Base-by-base conservation (phyloP, 1,284 basidiomycete genomes). In the Sanghuangporus weigelae region DNA sequence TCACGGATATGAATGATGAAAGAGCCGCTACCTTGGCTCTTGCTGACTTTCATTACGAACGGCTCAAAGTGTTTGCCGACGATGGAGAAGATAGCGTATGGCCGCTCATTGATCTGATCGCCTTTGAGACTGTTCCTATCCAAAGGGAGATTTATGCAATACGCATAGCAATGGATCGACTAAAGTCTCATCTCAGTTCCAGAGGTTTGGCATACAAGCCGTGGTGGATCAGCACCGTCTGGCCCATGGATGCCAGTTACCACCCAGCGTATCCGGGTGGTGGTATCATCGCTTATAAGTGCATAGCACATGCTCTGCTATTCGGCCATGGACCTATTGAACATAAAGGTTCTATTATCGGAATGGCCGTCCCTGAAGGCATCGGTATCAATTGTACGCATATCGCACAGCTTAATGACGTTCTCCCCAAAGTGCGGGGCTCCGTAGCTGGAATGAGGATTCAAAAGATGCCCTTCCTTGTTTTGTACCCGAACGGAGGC, bases 111-210 rank as follows among this genome's bases (percentile, higher is more conserved):
- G 84, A 88, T 62, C 81, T 80, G 66, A 70, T 94, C 56, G 89
- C 89, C 7, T 93, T 94, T 71, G 92, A 94, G 78, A 94, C 91
- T 0, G 76, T 93, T 3, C 90, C 92, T 0, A 76, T 92, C 0
- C 71, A 83, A 12, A 74, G 84, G 26, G 92, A 95, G 73, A 78
- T 89, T 4, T 73, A 71, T 10, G 90, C 86, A 1, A 86, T 94
- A 63, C 77, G 90, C 51, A 74, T 75, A 14, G 90, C 90, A 0
- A 81, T 93, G 74, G 70, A 66, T 7, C 63, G 66, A 12, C 70
- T 85, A 5, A 56, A 73, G 50, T 67, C 69, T 11, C 71, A 74
- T 57, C 58, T 76, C 23, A 66, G 57, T 36, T 53, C 51, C 11
- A 49, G 57, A n/a, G 58, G 49, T 11, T 60, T 60, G n/a, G 59